Evolutionary conservation across 139 green algal species (phyloP).

Genomic region (Volvox africanus): DNA sequence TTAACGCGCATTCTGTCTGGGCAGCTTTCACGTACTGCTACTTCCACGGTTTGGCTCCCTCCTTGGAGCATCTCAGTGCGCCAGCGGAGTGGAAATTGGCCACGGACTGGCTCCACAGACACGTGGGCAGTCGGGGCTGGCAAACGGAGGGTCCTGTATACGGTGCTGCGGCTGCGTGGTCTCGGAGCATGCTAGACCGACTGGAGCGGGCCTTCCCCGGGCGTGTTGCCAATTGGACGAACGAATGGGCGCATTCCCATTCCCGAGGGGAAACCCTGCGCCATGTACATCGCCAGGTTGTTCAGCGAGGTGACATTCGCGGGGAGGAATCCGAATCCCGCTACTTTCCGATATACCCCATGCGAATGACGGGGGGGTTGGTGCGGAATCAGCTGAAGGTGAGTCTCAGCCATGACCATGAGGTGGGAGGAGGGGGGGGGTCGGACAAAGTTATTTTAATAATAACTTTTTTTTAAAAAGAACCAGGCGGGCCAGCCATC

Average conservation of each 20-base stretch:
- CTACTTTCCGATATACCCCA: not conserved
- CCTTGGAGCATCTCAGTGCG: not conserved
- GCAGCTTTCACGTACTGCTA: constrained; percentile 35
- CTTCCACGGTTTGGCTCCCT: not conserved
- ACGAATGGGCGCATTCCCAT: not conserved
- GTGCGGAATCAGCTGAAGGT: not conserved
- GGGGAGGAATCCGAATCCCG: too few relatives aligned
- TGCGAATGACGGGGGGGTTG: not conserved
- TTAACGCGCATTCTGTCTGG: not conserved
- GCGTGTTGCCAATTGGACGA: not conserved
- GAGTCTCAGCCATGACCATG: too few relatives aligned
- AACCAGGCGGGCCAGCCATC: too few relatives aligned
- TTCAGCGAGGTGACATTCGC: not conserved
- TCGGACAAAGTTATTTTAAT: too few relatives aligned
- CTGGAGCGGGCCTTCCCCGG: not conserved
- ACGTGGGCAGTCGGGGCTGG: not conserved
- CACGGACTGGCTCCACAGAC: not conserved
- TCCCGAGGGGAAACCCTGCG: not conserved
- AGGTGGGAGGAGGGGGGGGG: too few relatives aligned
- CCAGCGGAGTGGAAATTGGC: not conserved
- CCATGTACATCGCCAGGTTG: not conserved
- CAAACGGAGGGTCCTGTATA: not conserved
- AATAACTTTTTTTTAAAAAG: too few relatives aligned
- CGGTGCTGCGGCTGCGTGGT: not conserved
- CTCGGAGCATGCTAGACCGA: not conserved